phyloP scores from a whole-genome alignment of 495 filamentous ascomycete genomes.

The Tuber microsphaerosporum region DNA sequence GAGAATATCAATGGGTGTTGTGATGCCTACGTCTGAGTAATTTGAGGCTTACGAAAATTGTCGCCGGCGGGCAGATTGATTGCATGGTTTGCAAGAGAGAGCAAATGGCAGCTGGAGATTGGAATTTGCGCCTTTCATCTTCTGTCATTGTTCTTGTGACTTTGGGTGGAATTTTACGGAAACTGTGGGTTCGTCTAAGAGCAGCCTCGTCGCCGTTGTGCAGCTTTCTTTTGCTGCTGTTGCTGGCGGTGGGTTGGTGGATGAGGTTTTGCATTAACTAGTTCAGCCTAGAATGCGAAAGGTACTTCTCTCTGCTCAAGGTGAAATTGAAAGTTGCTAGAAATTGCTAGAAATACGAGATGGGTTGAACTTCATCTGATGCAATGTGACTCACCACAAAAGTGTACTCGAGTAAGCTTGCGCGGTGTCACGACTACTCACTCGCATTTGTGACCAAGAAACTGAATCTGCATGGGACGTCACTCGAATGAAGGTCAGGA shows the following conservation, averaged over 20 bases:
- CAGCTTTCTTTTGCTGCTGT: neutral
- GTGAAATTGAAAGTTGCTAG: neutral
- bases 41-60: neutral
- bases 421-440: neutral
- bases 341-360: neutral
- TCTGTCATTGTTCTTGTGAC: neutral
- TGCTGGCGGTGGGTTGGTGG: neutral
- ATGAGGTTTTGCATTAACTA: neutral
- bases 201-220: neutral
- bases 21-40: neutral
- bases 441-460: neutral
- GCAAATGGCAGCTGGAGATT: neutral
- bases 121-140: neutral
- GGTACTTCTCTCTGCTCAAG: neutral
- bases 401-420: neutral
- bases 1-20: conserved; percentile 1
- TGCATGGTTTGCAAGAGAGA: neutral
- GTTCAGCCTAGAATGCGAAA: neutral
- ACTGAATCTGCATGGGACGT: neutral
- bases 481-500: neutral
- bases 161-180: neutral
- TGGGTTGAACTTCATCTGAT: neutral
- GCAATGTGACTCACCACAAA: neutral
- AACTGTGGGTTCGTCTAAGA: neutral
- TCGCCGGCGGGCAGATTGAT: neutral